Base-by-base conservation (phyloP, 2,329 filamentous ascomycete species). In the Fusarium veterinarium region DNA sequence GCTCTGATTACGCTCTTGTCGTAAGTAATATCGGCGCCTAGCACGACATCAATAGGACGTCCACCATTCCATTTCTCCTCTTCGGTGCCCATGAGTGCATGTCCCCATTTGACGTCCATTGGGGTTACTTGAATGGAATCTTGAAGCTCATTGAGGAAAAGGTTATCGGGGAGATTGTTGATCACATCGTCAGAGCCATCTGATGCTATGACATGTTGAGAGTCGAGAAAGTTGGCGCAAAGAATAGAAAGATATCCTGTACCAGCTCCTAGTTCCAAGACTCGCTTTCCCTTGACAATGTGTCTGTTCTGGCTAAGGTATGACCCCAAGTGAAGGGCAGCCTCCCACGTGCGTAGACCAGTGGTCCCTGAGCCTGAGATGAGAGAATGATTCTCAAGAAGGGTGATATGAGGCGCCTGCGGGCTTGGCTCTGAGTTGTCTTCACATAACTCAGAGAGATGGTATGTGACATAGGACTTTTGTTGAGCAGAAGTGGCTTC, bases 1-100 rank as follows among this genome's bases (percentile, higher is more conserved):
- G 89, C 84, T 1, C 90, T 88, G 55, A 93, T 90, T 45, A 89
- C 86, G 40, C 84, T 84, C 67, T 85, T 85, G 78, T 95, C 92
- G 80, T 95, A 95, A 2, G 92, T 95, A 80, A 95, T 88, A 79
- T 95, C 93, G 38, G 93, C 92, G 8, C 92, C 93, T 33, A 95
- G 81, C 5, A 95, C 87, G 8, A 93, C 81, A 79, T 95, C 91
- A 48, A 90, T 79, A 5, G 78, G 74, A 8, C 78, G 76, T 23
- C 84, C 84, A 25, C 82, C 83, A 72, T 86, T 85, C 87, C 87
- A 88, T 49, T 80, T 79, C 58, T 84, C 77, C 59, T 90, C 86
- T 79, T 91, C 91, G 0, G 86, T 88, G 8, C 87, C 88, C 52
- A 89, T 80, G 8, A 91, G 79, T 0, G 87, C 86, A 68, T 88